Evolutionary conservation across 768 basidiomycete species (phyloP).

Genomic region (Mycena floridula): DNA sequence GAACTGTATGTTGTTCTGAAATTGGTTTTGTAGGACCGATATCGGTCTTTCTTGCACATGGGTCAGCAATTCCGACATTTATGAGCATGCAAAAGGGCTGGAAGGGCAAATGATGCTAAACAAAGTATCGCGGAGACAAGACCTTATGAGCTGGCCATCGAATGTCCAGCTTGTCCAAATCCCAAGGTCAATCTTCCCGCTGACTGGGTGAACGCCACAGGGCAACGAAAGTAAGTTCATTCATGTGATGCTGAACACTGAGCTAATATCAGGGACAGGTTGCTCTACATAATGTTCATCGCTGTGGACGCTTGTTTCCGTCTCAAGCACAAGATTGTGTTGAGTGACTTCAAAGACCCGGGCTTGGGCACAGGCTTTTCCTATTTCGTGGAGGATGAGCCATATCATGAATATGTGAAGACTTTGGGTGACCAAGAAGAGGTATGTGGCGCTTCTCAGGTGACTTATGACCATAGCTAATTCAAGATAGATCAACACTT

Average conservation of each 20-base stretch:
- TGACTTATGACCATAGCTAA: neutral
- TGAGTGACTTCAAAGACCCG: neutral
- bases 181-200: neutral
- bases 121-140: neutral
- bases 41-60: neutral
- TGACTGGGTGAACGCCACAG: neutral
- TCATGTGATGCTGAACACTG: neutral
- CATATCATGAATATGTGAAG: neutral
- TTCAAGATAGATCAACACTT: neutral
- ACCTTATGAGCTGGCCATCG: neutral
- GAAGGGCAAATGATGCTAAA: neutral
- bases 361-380: too few relatives aligned
- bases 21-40: too few relatives aligned
- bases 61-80: neutral
- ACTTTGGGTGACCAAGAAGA: neutral
- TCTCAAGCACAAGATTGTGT: neutral
- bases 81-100: neutral
- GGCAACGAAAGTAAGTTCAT: neutral
- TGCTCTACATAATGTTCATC: too few relatives aligned
- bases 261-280: neutral
- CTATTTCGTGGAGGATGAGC: too few relatives aligned
- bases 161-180: neutral
- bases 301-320: too few relatives aligned
- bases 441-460: neutral
- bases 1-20: neutral